phyloP scores from a whole-genome alignment of 352 stramenopile species.

The Phytophthora tentaculata region DNA sequence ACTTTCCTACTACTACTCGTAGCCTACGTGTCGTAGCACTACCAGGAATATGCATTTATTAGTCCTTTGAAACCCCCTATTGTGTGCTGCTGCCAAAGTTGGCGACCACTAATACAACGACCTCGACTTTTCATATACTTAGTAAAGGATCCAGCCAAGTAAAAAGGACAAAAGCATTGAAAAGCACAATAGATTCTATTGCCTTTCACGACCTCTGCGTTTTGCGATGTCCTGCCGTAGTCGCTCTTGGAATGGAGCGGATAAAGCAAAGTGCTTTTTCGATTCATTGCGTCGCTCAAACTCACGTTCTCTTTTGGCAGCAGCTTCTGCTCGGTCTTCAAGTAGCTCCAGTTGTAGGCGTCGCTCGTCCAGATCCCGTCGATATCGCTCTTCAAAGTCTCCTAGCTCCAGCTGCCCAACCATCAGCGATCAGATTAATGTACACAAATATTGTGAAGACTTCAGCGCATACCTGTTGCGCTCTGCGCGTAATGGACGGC shows the following conservation, averaged over 20 bases:
- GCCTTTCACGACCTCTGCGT: constrained; percentile 36
- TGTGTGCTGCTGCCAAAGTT: no score
- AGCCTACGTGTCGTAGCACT: no score
- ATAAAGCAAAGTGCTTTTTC: constrained; percentile 13
- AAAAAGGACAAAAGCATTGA: no score
- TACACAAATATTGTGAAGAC: not conserved
- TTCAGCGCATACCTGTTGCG: constrained; percentile 29
- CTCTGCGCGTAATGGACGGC: constrained; percentile 55
- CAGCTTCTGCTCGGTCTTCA: constrained; percentile 21
- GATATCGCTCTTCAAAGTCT: constrained; percentile 66
- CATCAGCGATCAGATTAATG: not conserved
- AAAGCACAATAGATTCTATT: constrained; percentile 15
- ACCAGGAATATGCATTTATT: no score
- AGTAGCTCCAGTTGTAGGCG: constrained; percentile 46
- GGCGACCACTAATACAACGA: no score
- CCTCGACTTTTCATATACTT: no score
- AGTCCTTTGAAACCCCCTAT: no score
- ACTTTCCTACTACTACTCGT: no score
- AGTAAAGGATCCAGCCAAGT: no score
- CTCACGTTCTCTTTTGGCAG: constrained; percentile 10
- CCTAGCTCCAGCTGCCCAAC: constrained; percentile 42
- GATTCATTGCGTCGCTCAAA: constrained; percentile 20
- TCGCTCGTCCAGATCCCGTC: constrained; percentile 58
- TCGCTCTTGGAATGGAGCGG: constrained; percentile 50
- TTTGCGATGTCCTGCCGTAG: constrained; percentile 54